Evolutionary conservation across 2,329 filamentous ascomycete species (phyloP), one percentile per base, ranked within the genome.

Genomic region (Penicillium sp.): DNA sequence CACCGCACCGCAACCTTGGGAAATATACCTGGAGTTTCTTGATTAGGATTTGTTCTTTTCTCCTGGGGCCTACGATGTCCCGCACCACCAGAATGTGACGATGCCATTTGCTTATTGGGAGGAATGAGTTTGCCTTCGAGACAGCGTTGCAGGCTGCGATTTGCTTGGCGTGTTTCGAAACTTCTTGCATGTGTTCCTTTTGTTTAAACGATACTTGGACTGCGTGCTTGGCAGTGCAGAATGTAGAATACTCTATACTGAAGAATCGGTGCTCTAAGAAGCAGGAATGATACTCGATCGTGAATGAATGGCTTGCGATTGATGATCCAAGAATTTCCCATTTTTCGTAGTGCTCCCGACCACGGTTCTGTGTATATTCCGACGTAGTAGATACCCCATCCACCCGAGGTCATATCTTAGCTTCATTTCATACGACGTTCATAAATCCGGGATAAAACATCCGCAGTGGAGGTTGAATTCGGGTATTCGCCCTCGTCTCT

Each of bases 1-100:
- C 34, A 28, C 22, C 22, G 28, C 28, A 31, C 28, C 31, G 35
- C 39, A 14, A 37, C 28, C 25, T 20, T 54, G 51, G 54, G 25
- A 49, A 47, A 60, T 63, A 58, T 55, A 25, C 15, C 12, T 54
- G 61, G 62, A 53, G 59, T 65, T 63, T 55, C 11, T 35, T 38
- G 31, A 31, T 38, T 14, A 31, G 48, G 20, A 35, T 50, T 31
- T 31, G 31, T 31, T 10, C 7, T 31, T 31, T 31, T 37, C 12
- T 25, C 37, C 39, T 52, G 49, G 49, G 49, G 20, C 49, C 37
- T 42, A 56, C 43, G 50, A 59, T 63, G 55, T 28, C 55, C 41
- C 37, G 45, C 38, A 57, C 43, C 60, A 59, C 43, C 60, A 61
- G 57, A 64, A 55, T 64, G 60, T 56, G 54, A 20, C n/a, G 45